A percentile compares a stretch with the other conserved stretches of the same genome.
Evolutionary conservation across 176 grass and related monocot genomes (phyloP).

Genomic region (Pontederia crassipes): DNA sequence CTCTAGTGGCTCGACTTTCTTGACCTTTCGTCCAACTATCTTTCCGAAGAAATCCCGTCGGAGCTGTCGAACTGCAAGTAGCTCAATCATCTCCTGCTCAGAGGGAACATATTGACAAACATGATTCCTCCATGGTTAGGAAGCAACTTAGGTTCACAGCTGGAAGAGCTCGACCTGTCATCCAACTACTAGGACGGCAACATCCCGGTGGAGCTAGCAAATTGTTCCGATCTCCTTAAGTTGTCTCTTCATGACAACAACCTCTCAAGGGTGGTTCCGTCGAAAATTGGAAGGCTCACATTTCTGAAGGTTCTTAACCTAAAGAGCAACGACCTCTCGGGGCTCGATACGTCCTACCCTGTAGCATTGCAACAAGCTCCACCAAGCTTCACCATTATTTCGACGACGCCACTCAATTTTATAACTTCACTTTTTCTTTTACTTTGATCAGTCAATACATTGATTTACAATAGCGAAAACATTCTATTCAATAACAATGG

Average conservation of each 20-base stretch:
- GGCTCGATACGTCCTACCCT: constrained; percentile 50
- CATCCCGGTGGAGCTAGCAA: constrained; percentile 55
- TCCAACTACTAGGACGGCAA: constrained; percentile 38
- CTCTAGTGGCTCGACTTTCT: constrained; percentile 49
- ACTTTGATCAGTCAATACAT: no score
- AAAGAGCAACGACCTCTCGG: constrained; percentile 52
- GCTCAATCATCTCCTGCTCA: constrained; percentile 67
- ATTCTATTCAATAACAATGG: no score
- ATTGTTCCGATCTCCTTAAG: constrained; percentile 60
- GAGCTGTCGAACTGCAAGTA: constrained; percentile 46
- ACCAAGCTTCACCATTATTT: no score
- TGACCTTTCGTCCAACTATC: constrained; percentile 57
- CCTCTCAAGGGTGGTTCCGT: constrained; percentile 56
- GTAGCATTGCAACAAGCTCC: constrained; percentile 66
- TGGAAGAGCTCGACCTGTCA: constrained; percentile 90
- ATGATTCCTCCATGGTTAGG: constrained; percentile 57
- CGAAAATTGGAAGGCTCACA: constrained; percentile 58
- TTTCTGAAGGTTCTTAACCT: constrained; percentile 77
- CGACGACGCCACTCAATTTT: no score
- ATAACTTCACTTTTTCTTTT: no score
- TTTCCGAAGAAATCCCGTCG: constrained; percentile 38
- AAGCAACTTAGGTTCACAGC: constrained; percentile 20
- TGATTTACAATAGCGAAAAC: no score
- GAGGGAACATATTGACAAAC: constrained; percentile 50
- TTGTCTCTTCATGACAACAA: constrained; percentile 59